Conservation (phyloP, 1,284 basidiomycete species). For the Amylostereum areolatum region DNA sequence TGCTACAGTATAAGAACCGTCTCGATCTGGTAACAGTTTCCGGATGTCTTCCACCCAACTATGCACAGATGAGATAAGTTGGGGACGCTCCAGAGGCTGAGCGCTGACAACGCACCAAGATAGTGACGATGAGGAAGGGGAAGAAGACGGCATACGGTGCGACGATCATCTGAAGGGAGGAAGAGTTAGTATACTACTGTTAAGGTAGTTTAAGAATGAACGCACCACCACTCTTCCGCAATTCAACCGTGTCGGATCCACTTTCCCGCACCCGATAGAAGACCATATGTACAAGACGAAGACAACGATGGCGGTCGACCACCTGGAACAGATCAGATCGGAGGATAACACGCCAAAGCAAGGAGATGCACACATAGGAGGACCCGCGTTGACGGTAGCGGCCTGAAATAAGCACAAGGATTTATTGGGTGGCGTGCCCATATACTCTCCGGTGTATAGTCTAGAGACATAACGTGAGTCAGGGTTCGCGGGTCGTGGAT, state of each 20-base stretch:
- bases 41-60: no score
- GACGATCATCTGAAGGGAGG: conserved; percentile 6
- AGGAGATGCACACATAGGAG: conserved; percentile 33
- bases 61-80: no score
- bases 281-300: conserved; percentile 28
- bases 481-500: neutral
- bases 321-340: conserved; percentile 19
- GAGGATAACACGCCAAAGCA: neutral
- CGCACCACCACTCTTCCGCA: neutral
- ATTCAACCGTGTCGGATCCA: neutral
- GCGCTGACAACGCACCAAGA: no score
- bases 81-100: no score
- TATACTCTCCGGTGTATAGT: conserved; percentile 28
- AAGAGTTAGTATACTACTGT: neutral
- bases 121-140: neutral
- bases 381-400: conserved; percentile 34
- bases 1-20: no score
- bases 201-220: conserved; percentile 4
- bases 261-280: conserved; percentile 2
- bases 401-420: conserved; percentile 39
- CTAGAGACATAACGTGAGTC: conserved; percentile 8
- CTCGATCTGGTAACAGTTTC: no score
- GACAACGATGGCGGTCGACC: conserved; percentile 31
- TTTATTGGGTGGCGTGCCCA: conserved; percentile 33
- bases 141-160: conserved; percentile 5